Base-by-base conservation (phyloP, 805 yeast species). In the Alloascoidea africana region DNA sequence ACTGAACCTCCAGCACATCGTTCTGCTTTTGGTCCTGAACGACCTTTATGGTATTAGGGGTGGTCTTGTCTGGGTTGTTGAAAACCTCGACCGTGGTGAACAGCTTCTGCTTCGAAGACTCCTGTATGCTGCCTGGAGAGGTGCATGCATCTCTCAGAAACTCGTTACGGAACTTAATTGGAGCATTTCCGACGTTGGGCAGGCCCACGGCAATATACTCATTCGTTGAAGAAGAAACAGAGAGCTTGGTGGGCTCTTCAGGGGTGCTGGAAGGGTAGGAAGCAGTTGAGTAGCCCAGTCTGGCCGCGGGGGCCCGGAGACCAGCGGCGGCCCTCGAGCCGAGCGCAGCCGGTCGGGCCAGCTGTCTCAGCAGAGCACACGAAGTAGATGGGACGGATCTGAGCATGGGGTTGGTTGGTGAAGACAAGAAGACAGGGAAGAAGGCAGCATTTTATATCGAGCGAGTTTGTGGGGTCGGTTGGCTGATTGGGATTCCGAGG, bases 71-170 rank as follows among this genome's bases (percentile, higher is more conserved):
- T 35, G 52, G 46, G 42, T 43, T 27, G 41, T 44, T 42, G 40
- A 59, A 47, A 39, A 69, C 54, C 37, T 62, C 50, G 1, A 71
- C 75, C 0, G 86, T 76, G n/a, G 79, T 67, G 53, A 77, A 75
- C 18, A 65, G 49, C 49, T 77, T 80, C 49, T 80, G 87, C 14
- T 66, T 65, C 0, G 82, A 66, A 17, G 54, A 49, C 2, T 61
- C 56, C 44, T 81, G 82, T 3, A 76, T 61, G 0, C 81, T 70
- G 6, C 46, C 48, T 1, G 56, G 44, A 11, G 70, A 56, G 3
- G 53, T 49, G 35, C 84, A 75, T 0, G 84, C 64, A 47, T 81
- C 93, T 48, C 89, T 63, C 14, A 82, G 58, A 45, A 81, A 78
- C n/a, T n/a, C n/a, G n/a, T n/a, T n/a, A n/a, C n/a, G n/a, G n/a